Percentiles rank a stretch among this genome's conserved stretches.
Evolutionary conservation across 2,329 filamentous ascomycete species (phyloP).

Genomic region (Monosporascus sp.): DNA sequence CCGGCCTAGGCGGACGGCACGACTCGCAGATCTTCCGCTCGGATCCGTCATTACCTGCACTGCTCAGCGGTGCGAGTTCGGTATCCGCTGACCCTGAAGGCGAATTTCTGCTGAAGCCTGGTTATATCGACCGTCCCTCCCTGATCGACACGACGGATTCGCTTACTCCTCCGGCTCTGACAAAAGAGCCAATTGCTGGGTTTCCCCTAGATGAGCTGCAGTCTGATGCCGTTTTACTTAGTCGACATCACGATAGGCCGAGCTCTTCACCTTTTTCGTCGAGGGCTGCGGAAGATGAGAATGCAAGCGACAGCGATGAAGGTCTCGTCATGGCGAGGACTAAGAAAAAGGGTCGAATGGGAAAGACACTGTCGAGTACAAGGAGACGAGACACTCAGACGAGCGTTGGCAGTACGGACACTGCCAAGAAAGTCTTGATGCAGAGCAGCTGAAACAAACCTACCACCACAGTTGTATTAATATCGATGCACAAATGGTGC

Average conservation of each 20-base stretch:
- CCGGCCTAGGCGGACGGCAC: slow-evolving; percentile 32
- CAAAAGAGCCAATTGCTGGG: slow-evolving; percentile 40
- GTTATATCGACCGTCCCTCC: slow-evolving; percentile 37
- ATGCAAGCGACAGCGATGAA: slow-evolving; percentile 50
- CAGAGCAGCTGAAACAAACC: slow-evolving; percentile 24
- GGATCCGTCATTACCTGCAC: slow-evolving; percentile 58
- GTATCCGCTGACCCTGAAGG: slow-evolving; percentile 58
- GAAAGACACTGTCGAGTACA: slow-evolving; percentile 29
- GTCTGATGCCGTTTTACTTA: slow-evolving; percentile 19
- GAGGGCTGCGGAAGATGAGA: slow-evolving; percentile 35
- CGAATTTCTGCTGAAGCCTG: slow-evolving; percentile 50
- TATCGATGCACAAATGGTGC: neutral
- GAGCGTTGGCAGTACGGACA: slow-evolving; percentile 58
- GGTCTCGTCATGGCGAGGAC: slow-evolving; percentile 49
- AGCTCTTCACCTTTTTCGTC: slow-evolving; percentile 15
- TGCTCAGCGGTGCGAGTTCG: slow-evolving; percentile 60
- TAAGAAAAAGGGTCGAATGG: slow-evolving; percentile 37
- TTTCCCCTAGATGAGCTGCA: slow-evolving; percentile 37
- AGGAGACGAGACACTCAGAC: slow-evolving; percentile 55
- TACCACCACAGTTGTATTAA: neutral
- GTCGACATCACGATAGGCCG: slow-evolving; percentile 12
- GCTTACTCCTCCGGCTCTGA: slow-evolving; percentile 47
- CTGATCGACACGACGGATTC: slow-evolving; percentile 49
- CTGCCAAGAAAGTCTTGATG: slow-evolving; percentile 52
- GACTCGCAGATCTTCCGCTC: slow-evolving; percentile 52